phyloP scores from a whole-genome alignment of 192 early-diverging fungal species.

The Coemansia sp. region DNA sequence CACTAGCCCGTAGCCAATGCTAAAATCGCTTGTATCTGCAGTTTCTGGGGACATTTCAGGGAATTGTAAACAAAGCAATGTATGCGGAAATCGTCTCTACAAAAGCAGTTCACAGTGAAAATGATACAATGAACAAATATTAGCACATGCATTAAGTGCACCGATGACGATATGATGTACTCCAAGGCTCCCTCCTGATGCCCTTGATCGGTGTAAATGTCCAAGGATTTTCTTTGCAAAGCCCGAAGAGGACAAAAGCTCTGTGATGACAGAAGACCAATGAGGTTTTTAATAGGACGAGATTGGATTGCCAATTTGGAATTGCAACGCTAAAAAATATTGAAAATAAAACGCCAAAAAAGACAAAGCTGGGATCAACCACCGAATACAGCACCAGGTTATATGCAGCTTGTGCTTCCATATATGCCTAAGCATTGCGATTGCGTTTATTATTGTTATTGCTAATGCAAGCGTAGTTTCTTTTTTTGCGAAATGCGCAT shows the following conservation, averaged over 20 bases:
- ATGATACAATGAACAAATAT: not conserved
- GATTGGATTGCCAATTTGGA: not conserved
- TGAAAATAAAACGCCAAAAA: not conserved
- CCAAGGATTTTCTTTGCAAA: not conserved
- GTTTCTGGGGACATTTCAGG: not conserved
- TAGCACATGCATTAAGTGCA: not conserved
- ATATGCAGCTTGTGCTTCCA: not conserved
- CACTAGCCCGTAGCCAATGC: not conserved
- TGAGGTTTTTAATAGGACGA: not conserved
- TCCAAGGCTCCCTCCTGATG: not conserved
- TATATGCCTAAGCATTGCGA: not conserved
- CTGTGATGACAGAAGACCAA: not conserved
- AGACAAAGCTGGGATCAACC: not conserved
- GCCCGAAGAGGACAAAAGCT: not conserved
- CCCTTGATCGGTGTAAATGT: not conserved
- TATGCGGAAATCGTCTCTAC: not conserved
- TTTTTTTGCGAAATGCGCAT: not conserved
- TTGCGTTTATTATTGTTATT: not conserved
- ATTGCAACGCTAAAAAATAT: not conserved
- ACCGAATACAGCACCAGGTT: not conserved
- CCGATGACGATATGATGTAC: not conserved
- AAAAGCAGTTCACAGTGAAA: not conserved
- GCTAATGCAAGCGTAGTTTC: not conserved
- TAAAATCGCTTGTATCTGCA: not conserved
- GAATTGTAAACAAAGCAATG: not conserved